phyloP scores from a whole-genome alignment of 768 basidiomycete species.

The Boletus coccyginus region DNA sequence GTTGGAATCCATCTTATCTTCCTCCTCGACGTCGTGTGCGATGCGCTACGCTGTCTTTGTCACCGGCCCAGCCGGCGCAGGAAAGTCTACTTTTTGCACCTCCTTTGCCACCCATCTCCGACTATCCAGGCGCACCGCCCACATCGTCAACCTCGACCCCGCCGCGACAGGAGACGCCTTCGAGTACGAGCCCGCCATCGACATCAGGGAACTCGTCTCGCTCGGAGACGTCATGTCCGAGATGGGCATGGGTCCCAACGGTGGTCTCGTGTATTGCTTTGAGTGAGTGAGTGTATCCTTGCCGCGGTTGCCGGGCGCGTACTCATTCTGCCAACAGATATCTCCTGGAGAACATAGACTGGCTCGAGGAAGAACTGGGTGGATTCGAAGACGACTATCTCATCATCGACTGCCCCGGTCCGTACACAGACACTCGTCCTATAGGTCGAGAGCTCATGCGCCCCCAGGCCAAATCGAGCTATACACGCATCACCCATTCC shows the following conservation, averaged over 20 bases:
- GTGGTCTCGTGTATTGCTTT: slow-evolving; percentile 96
- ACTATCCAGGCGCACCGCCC: slow-evolving; percentile 75
- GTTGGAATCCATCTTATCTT: slow-evolving; percentile 28
- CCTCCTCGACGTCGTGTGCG: neutral
- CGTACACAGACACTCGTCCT: slow-evolving; percentile 10
- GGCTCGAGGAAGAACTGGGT: slow-evolving; percentile 95
- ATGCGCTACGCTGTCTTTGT: slow-evolving; percentile 91
- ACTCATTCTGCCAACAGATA: slow-evolving; percentile 55
- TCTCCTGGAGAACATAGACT: slow-evolving; percentile 95
- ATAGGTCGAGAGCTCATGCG: slow-evolving; percentile 4
- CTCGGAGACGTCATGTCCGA: slow-evolving; percentile 96
- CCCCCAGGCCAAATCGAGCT: slow-evolving; percentile 90
- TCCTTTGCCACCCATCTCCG: slow-evolving; percentile 88
- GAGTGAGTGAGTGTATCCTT: slow-evolving; percentile 77
- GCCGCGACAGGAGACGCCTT: slow-evolving; percentile 85
- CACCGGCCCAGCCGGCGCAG: slow-evolving; percentile 96
- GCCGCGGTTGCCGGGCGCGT: neutral
- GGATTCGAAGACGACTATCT: slow-evolving; percentile 96
- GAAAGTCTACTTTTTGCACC: slow-evolving; percentile 92
- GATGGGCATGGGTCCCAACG: slow-evolving; percentile 93
- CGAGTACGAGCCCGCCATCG: slow-evolving; percentile 89
- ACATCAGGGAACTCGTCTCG: slow-evolving; percentile 90
- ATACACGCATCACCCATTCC: slow-evolving; percentile 97
- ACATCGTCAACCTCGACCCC: slow-evolving; percentile 97
- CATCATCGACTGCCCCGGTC: slow-evolving; percentile 88